Base-by-base conservation (phyloP, 495 filamentous ascomycete species). In the Halenospora varia region DNA sequence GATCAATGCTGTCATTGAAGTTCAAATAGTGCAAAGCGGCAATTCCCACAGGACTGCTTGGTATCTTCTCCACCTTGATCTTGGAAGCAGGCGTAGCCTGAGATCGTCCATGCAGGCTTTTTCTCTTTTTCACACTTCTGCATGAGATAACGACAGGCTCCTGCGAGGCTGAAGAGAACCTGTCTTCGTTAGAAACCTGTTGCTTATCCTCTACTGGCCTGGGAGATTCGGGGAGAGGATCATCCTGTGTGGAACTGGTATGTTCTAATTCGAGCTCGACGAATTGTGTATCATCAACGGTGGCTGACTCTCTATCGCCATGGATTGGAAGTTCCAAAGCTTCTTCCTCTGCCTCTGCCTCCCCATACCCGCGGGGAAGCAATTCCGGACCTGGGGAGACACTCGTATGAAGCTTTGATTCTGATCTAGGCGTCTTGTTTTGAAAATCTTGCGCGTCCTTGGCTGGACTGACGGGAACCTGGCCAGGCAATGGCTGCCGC, bases 1-100 rank as follows among this genome's bases (percentile, higher is more conserved):
- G 75, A 68, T 94, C 89, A 26, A 90, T 78, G 53, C 86, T 91
- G 60, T 81, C 73, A 53, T 80, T 62, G 3, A 70, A 66, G 19
- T 68, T 59, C 51, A 79, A 73, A 18, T 50, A 47, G 10, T 25
- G 40, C 3, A 69, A 25, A 10, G 44, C 49, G 15, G 58, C 55
- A 17, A 58, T 55, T 55, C 67, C 70, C 20, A 59, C 59, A 10
- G 66, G 70, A 45, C 75, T 65, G 3, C 74, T 70, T 0, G 67
- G 69, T 26, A 73, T 68, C 3, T 67, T 70, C 60, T 71, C 60
- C 39, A 58, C 50, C 25, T 62, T 62, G 54, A 64, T 46, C 48
- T 51, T 54, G n/a, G 42, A 10, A 46, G 10, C 25, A 17, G 23
- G 17, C 19, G 6, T 59, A 10, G 19, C 18, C 6, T 23, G 17